Evolutionary conservation across 495 filamentous ascomycete genomes (phyloP), one percentile per base, ranked within the genome.

Genomic region (Antarctomyces pellizariae): DNA sequence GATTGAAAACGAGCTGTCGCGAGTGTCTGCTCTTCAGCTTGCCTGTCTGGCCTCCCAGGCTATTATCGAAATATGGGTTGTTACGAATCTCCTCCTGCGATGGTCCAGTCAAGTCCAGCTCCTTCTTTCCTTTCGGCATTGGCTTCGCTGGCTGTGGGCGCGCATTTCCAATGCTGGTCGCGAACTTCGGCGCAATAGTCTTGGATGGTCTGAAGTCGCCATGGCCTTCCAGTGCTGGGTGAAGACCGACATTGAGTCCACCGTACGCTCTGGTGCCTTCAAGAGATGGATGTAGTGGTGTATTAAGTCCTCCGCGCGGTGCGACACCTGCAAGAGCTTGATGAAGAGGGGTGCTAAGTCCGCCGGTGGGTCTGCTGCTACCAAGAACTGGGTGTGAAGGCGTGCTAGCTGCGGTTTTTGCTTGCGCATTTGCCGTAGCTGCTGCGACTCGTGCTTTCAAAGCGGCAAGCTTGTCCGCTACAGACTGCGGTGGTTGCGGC

Each of bases 21-120:
- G 75, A 55, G 28, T 72, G 54, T 19, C 79, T 62, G 13, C 58
- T 59, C 26, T 57, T 75, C 14, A 61, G 60, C 5, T 64, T 53
- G 2, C 67, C 64, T 11, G 61, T 58, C 36, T 73, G 67, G 2
- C 61, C 59, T 17, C 64, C 64, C 3, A 80, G 45, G 41, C 52
- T 75, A 2, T 73, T 56, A 40, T 93, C 86, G 33, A 73, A 89
- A 39, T 90, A 91, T 2, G 80, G 84, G 31, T 93, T 92, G 34
- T 63, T 67, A 27, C 58, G 60, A 24, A 57, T 65, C 30, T 69
- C 68, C 30, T 80, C 75, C 2, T 63, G 45, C 14, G 66, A 71
- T 4, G 73, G 71, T 0, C 67, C 67, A 5, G 67, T 66, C 4
- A 76, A 53, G 47, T 83, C 73, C 16, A 80, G 58, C 26, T 66